Conservation (phyloP, 2,329 filamentous ascomycete species). For the Boeremia lycopersici region DNA sequence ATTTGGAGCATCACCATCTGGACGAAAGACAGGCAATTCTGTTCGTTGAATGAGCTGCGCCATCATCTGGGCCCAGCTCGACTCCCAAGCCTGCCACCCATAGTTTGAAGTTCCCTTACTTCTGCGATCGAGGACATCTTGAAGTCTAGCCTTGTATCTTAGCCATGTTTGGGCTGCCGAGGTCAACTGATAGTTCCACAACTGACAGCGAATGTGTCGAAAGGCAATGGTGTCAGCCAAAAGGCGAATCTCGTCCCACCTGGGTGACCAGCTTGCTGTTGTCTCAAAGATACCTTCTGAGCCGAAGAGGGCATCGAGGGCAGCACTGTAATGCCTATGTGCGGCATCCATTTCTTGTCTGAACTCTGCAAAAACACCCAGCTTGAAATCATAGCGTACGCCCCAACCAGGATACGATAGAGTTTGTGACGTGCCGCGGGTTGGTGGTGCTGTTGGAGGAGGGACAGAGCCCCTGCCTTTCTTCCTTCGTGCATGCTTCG, state of each 20-base stretch:
- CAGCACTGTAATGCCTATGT: slow-evolving; percentile 82
- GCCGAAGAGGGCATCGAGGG: slow-evolving; percentile 82
- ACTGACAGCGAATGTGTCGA: slow-evolving; percentile 78
- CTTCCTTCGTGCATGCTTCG: slow-evolving; percentile 90
- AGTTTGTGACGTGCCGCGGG: slow-evolving; percentile 81
- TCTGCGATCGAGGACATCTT: slow-evolving; percentile 78
- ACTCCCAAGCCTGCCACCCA: slow-evolving; percentile 93
- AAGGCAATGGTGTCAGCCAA: slow-evolving; percentile 82
- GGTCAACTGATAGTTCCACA: slow-evolving; percentile 81
- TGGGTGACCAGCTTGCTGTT: slow-evolving; percentile 85
- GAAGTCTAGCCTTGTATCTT: slow-evolving; percentile 73
- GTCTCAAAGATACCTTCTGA: slow-evolving; percentile 81
- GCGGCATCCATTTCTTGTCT: slow-evolving; percentile 91
- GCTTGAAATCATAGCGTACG: slow-evolving; percentile 92
- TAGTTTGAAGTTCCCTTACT: slow-evolving; percentile 88
- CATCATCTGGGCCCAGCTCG: slow-evolving; percentile 70
- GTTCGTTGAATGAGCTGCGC: slow-evolving; percentile 63
- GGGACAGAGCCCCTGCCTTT: slow-evolving; percentile 78
- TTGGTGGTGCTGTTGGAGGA: slow-evolving; percentile 81
- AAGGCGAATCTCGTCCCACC: slow-evolving; percentile 92
- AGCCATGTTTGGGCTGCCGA: slow-evolving; percentile 82
- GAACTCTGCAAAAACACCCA: slow-evolving; percentile 89
- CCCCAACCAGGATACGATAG: slow-evolving; percentile 89
- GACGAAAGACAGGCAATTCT: slow-evolving; percentile 53
- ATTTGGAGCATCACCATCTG: slow-evolving; percentile 26